Evolutionary conservation across 2,329 filamentous ascomycete species (phyloP).

Genomic region (Plenodomus tracheiphilus): DNA sequence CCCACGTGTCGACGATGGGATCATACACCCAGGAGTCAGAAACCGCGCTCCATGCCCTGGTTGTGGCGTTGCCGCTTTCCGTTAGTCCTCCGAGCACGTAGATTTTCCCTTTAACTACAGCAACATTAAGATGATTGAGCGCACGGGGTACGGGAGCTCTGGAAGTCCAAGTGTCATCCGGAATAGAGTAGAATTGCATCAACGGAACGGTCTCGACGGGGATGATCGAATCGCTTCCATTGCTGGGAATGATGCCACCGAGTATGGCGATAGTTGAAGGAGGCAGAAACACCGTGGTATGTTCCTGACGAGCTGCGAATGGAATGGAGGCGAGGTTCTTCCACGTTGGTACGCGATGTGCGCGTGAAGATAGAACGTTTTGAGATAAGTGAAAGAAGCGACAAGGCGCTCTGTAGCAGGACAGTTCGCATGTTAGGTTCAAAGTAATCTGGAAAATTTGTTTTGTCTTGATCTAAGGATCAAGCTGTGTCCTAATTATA

Average conservation of each 20-base stretch:
- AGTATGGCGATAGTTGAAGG: conserved; percentile 24
- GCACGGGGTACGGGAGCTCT: conserved; percentile 17
- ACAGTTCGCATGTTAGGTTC: no score
- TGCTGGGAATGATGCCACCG: conserved; percentile 23
- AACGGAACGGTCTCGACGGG: conserved; percentile 18
- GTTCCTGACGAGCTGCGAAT: conserved; percentile 26
- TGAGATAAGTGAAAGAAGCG: no score
- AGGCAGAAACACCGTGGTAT: conserved; percentile 23
- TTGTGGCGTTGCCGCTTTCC: conserved; percentile 3
- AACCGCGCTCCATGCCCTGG: conserved; percentile 12
- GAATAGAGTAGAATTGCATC: conserved; percentile 24
- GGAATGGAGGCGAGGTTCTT: conserved; percentile 19
- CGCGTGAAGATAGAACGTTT: background rate
- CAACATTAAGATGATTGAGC: conserved; percentile 32
- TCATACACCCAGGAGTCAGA: conserved; percentile 21
- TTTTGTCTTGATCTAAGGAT: no score
- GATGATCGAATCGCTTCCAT: background rate
- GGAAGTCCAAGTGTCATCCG: conserved; percentile 21
- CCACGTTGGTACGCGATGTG: conserved; percentile 7
- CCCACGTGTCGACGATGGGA: conserved; percentile 14
- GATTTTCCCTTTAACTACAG: conserved; percentile 21
- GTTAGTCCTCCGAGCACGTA: conserved; percentile 29
- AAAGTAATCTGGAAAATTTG: no score
- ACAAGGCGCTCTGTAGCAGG: no score
- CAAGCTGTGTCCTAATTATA: no score